Base-by-base conservation (phyloP, 2,329 filamentous ascomycete genomes). In the Blastomyces gilchristii region DNA sequence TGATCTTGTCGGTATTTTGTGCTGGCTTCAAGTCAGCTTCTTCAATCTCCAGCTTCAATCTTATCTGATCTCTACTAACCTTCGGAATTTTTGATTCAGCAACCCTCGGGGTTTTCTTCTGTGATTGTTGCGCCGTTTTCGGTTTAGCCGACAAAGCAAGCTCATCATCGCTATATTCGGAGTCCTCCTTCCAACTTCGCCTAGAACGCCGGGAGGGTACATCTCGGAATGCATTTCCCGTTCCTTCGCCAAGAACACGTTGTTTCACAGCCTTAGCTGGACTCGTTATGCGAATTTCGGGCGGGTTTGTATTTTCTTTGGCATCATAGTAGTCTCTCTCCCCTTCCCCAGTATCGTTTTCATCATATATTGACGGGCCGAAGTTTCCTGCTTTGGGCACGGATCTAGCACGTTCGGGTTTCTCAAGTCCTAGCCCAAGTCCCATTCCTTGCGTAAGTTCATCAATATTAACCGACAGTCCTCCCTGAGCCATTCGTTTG, bases 401-500 rank as follows among this genome's bases (percentile, higher is more conserved):
- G 22, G 66, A 63, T 25, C 68, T 65, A 18, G 63, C 56, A 45
- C 64, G 64, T 6, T 70, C 67, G 12, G 64, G 58, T 1, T 69
- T 65, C 59, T 71, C 70, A 56, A 72, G 69, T 64, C 71, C 74
- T 52, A 71, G 68, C 66, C 77, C 74, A 37, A 80, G 73, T n/a
- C 72, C 73, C 71, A 79, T 71, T 28, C 76, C 77, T 62, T 72
- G 72, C 53, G 73, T 74, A 41, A 81, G 68, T 62, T 78, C 76
- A 28, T 79, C 75, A 8, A 76, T 71, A 43, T 76, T 75, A 18
- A 79, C 69, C 2, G 73, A 75, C 56, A 75, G 73, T 43, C 77
- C 75, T 16, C 75, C 75, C 49, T 78, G 71, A 8, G 73, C 71
- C 84, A 96, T 91, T 52, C 90, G 84, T 72, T 86, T 88, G 65